Evolutionary conservation across 1,284 basidiomycete genomes (phyloP), one percentile per base, ranked within the genome.

Genomic region (Sanghuangporus sanghuang): DNA sequence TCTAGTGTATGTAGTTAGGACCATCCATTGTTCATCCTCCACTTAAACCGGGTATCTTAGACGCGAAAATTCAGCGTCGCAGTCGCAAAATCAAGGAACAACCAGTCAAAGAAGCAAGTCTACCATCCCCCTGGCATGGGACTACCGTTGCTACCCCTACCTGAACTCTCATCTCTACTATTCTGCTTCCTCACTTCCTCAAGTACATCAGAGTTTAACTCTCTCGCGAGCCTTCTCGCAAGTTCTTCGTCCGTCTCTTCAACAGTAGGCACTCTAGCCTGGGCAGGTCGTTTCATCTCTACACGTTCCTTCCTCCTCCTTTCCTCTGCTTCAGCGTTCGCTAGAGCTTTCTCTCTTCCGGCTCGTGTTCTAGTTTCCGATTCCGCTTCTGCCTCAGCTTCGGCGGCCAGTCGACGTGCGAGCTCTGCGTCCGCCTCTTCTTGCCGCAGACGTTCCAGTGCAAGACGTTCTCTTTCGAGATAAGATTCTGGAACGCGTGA

Each of bases 231-330:
- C 55, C 59, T 35, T 23, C 66, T 35, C 5, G 68, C 67, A 16
- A 65, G 53, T 55, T 66, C 68, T 3, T 61, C 63, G 55, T 69
- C 68, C 5, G 64, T 61, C 32, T 69, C 68, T 52, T 63, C 67
- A n/a, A 48, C 32, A 16, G 57, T 52, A 57, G 65, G 27, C 23
- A 57, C 55, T 23, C 61, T 64, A 32, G 65, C 35, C 44, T 23
- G 42, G 42, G 23, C 44, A 8, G 27, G n/a, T 38, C 12, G 32
- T 9, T 16, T 53, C 18, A 12, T 18, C 50, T 53, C 50, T 14
- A 16, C 52, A 9, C 8, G 7, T 16, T 23, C 36, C 52, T 38
- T 23, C 21, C 16, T n/a, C 16, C 6, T 46, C 21, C 44, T 4
- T n/a, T n/a, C 44, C 21, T 18, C 44, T 6, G 7, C 44, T n/a